Evolutionary conservation across 345 rosid species (phyloP).

Genomic region (Populus alba): DNA sequence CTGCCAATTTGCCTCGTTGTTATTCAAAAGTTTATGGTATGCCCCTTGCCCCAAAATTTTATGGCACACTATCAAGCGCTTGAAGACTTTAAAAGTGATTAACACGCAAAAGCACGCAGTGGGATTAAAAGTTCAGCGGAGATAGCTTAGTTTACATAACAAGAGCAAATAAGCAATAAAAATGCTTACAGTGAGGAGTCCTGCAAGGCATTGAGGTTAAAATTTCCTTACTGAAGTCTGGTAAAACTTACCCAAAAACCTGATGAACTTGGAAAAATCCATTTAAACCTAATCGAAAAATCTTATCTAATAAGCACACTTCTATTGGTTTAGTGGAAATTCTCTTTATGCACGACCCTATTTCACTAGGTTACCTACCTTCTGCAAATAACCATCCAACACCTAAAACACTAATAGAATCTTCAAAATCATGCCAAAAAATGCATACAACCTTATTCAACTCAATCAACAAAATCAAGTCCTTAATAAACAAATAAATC

Average conservation of each 20-base stretch:
- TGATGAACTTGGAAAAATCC: not conserved
- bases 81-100: not conserved
- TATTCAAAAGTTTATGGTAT: slow-evolving; percentile 86
- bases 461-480: not conserved
- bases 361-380: too few relatives aligned
- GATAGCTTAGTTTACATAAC: too few relatives aligned
- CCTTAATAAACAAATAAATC: not conserved
- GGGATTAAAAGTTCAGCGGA: not conserved
- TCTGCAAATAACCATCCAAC: not conserved
- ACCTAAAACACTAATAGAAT: not conserved
- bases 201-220: not conserved
- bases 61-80: slow-evolving; percentile 9
- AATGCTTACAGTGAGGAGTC: not conserved
- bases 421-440: not conserved
- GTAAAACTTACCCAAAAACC: not conserved
- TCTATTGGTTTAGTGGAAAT: too few relatives aligned
- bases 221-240: not conserved
- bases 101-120: not conserved
- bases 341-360: not conserved
- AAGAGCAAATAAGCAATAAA: not conserved
- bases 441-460: not conserved
- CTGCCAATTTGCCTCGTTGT: slow-evolving; percentile 77
- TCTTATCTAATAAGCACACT: not conserved
- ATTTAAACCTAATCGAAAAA: not conserved
- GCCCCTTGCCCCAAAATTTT: slow-evolving; percentile 63